phyloP scores from a whole-genome alignment of 352 stramenopile genomes.

The Phytophthora constricta region DNA sequence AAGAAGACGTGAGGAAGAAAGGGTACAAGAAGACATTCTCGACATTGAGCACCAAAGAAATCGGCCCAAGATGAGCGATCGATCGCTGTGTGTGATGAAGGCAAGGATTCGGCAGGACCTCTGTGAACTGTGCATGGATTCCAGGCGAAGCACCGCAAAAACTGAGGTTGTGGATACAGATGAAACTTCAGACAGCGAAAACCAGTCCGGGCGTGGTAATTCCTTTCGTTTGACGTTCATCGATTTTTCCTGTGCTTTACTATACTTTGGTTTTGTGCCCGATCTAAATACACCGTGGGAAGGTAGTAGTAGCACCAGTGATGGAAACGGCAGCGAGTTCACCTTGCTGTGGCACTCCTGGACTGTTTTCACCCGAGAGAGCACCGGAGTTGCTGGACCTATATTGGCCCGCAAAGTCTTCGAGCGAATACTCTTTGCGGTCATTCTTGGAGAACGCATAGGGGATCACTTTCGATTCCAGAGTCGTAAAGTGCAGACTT shows the following conservation, averaged over 20 bases:
- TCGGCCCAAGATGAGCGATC: slow-evolving; percentile 43
- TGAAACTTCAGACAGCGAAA: background rate
- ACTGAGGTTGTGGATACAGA: background rate
- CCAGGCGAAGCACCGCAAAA: slow-evolving; percentile 5
- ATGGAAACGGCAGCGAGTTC: slow-evolving; percentile 25
- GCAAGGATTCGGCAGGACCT: slow-evolving; percentile 46
- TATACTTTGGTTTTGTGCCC: slow-evolving; percentile 65
- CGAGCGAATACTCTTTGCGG: slow-evolving; percentile 27
- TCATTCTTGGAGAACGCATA: slow-evolving; percentile 28
- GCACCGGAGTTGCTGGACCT: background rate
- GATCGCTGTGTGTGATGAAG: slow-evolving; percentile 49
- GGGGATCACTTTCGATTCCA: slow-evolving; percentile 7
- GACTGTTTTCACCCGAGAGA: slow-evolving; percentile 35
- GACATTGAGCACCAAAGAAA: slow-evolving; percentile 26
- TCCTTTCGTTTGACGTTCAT: slow-evolving; percentile 41
- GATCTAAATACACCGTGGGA: slow-evolving; percentile 47
- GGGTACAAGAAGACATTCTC: slow-evolving; percentile 28
- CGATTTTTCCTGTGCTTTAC: slow-evolving; percentile 62
- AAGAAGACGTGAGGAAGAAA: slow-evolving; percentile 32
- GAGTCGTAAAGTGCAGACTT: slow-evolving; percentile 9
- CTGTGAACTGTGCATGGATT: slow-evolving; percentile 39
- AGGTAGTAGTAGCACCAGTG: background rate
- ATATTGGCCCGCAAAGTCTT: slow-evolving; percentile 19
- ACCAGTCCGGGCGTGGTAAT: background rate
- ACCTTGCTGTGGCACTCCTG: slow-evolving; percentile 67